Evolutionary conservation across 768 basidiomycete species (phyloP), one percentile per base, ranked within the genome.

Genomic region (Chiua virens): DNA sequence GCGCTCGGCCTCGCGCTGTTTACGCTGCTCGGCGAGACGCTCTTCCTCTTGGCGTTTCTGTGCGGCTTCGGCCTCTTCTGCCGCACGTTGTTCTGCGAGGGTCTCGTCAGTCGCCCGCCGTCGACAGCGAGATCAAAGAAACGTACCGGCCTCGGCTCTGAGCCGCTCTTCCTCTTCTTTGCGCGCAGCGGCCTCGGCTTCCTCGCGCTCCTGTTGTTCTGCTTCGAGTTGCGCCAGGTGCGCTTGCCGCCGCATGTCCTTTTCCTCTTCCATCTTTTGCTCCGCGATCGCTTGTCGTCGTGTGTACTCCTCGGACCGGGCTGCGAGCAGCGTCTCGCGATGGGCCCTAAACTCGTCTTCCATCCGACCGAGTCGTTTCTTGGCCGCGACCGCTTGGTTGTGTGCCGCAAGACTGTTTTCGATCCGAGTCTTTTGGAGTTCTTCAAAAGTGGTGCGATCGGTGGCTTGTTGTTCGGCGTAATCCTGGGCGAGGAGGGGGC

Each of bases 401-500:
- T 95, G 90, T 21, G 79, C 73, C 10, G 72, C 62, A 46, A 73
- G 75, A 3, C 85, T 73, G 5, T 74, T 70, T 50, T 88, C 84
- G 21, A 81, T 64, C 27, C 84, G 82, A 0, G 79, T 67, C 37
- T 73, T 73, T 55, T 87, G 85, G 15, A 83, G 71, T 1, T 71
- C 63, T 40, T 88, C 81, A 67, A 90, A 91, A 1, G 82, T 84
- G 35, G 76, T 71, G 15, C 79, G 80, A 71, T 98, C 95, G 32
- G 75, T 75, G 35, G 79, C 78, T 67, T 97, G 92, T 66, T 99
- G 96, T 4, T 74, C 68, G 28, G 87, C 85, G 65, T 98, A 98
- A 69, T 98, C 97, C 58, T 88, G 75, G 1, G 79, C 81, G 39
- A 98, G 79, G 4, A 98, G 76, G 0, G 94, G 89, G 7, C 85